Evolutionary conservation across 371 early-diverging fungal genomes (phyloP), one percentile per base, ranked within the genome.

Genomic region (Mucor sp.): DNA sequence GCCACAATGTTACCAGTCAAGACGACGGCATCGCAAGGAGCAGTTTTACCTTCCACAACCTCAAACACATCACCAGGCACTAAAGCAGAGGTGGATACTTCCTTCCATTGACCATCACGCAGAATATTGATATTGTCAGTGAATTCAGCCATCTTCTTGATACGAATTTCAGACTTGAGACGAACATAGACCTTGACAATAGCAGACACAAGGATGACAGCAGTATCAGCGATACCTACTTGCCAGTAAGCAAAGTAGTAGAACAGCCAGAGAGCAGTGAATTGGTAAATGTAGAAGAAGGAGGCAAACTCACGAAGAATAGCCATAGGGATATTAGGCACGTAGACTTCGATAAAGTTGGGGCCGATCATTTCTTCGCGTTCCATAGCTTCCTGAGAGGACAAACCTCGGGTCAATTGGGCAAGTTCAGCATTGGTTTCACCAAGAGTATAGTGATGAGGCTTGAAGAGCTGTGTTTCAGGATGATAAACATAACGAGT

Each of bases 271-370:
- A 94, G 82, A n/a, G 82, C 80, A 67, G 90, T 85, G 44, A 91
- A 77, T 73, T 94, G 93, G 68, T 92, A 94, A 30, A 92, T 80
- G 71, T 94, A 94, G 65, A 94, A 93, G 72, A 91, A 87, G 11
- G 87, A 83, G 6, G 85, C 72, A 65, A 92, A 90, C 75, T 93
- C 94, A 60, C 83, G 86, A 37, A 75, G 70, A 30, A 90, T 58
- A 7, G 89, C 91, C 63, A 70, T 63, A 27, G 66, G 39, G 58
- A 90, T 71, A 47, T 80, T 74, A 50, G 88, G 87, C 43, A 92
- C 86, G 17, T 81, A 74, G 30, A 90, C 90, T 55, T 80, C 71
- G 60, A 93, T 90, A 64, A 87, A 89, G 71, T 94, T 94, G 39
- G 88, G 84, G 5, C 94, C 94, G 28, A 85, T 75, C 1, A 91